These are phyloP conservation scores for Microbotryomycetes sp. DNA, from an alignment of 1,284 basidiomycete species.

Conservation along the genomic window DNA sequence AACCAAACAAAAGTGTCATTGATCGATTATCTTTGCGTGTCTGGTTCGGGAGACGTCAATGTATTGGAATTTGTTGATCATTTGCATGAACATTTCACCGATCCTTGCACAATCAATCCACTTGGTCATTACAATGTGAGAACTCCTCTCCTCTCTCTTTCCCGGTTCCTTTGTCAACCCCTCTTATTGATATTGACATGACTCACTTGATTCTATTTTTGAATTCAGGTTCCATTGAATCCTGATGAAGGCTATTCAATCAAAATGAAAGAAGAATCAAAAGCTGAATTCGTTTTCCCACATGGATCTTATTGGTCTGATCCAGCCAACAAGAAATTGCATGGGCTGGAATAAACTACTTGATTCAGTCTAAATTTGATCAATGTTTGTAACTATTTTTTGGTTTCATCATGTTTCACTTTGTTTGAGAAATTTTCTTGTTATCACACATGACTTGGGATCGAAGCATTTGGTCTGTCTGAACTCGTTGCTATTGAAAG, in stretches of 20 bases:
- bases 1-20: slow-evolving; percentile 44
- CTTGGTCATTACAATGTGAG: slow-evolving; percentile 74
- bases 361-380: neutral
- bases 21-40: slow-evolving; percentile 88
- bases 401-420: too few species aligned
- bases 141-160: neutral
- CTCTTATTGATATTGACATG: neutral
- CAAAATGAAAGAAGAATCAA: slow-evolving; percentile 46
- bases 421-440: too few species aligned
- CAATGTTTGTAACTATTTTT: neutral
- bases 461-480: too few species aligned
- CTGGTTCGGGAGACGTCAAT: slow-evolving; percentile 85
- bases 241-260: slow-evolving; percentile 37
- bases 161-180: neutral
- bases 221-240: slow-evolving; percentile 21
- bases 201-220: too few species aligned
- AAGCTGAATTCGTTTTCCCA: slow-evolving; percentile 45
- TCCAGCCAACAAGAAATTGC: slow-evolving; percentile 19
- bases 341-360: slow-evolving; percentile 8
- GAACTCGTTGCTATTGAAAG: too few species aligned
- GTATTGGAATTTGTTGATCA: slow-evolving; percentile 80
- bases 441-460: too few species aligned
- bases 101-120: slow-evolving; percentile 80
- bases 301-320: slow-evolving; percentile 46
- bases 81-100: slow-evolving; percentile 85